Evolutionary conservation across 768 basidiomycete genomes (phyloP), one percentile per base, ranked within the genome.

Genomic region (Leccinum broughii): DNA sequence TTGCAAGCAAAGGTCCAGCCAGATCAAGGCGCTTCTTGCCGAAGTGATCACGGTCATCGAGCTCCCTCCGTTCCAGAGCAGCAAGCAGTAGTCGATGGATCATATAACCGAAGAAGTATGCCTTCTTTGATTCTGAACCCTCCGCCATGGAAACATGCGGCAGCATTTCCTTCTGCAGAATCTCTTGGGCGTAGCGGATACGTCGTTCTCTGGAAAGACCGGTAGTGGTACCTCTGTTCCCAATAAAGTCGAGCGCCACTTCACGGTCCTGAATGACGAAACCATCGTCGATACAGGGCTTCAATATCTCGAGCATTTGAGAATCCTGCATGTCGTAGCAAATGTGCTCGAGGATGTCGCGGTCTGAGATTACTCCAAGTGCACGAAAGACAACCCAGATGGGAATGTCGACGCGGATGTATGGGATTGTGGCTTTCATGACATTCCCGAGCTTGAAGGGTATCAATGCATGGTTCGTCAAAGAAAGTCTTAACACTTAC

Each of bases 101-200:
- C 96, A 99, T 99, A 76, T 98, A 98, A 10, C 97, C 97, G 64
- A 98, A 94, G 83, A 98, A 99, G 76, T 95, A 98, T 2, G 97
- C 97, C 75, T 99, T 99, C 80, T 97, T 97, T 26, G 92, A 94
- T 76, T 96, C 93, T 6, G 93, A 94, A 5, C 95, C 95, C 73
- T 96, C 94, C 1, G 88, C 85, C 88, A 95, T 95, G 3, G 95
- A 95, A 24, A 99, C 89, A 69, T 98, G 97, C 0, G 97, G 97
- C 50, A 99, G 73, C 90, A 98, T 95, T 77, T 98, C 96, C 77
- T 98, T 98, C 77, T 98, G 95, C 59, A 99, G 70, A 68, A 99
- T 98, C 74, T 98, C 97, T 71, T 95, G 93, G 0, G 97, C 97
- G 68, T 97, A 97, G 54, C 95, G 89, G 57, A 98, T 88, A 75